phyloP scores from a whole-genome alignment of 106 monocot genomes.

The Dactylorhiza incarnata region DNA sequence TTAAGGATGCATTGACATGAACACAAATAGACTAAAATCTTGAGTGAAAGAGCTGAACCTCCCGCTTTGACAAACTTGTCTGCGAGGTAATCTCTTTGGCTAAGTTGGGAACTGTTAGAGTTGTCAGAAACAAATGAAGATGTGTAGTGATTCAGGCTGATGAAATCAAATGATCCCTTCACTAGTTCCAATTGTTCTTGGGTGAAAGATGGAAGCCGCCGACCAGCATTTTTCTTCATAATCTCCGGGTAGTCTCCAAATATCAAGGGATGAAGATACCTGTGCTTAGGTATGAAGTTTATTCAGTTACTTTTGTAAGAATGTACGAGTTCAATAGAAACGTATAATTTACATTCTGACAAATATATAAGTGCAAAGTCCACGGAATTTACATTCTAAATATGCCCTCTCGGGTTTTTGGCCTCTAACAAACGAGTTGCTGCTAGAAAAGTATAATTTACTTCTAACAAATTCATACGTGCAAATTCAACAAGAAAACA shows the following conservation, averaged over 20 bases:
- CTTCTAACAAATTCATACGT: too few species aligned
- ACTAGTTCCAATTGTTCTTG: constrained; percentile 11
- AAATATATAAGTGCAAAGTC: too few species aligned
- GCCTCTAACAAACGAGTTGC: too few species aligned
- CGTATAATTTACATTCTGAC: too few species aligned
- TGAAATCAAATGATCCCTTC: constrained; percentile 38
- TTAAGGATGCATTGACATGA: not conserved
- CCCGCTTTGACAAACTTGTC: constrained; percentile 23
- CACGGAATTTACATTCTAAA: too few species aligned
- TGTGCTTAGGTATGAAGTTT: not conserved
- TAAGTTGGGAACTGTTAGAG: not conserved
- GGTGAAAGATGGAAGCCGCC: constrained; percentile 27
- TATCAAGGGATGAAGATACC: constrained; percentile 27
- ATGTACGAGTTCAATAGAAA: too few species aligned
- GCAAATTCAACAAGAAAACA: too few species aligned
- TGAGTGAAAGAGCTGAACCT: constrained; percentile 12
- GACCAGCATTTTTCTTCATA: constrained; percentile 32
- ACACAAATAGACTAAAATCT: not conserved
- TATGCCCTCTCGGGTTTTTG: too few species aligned
- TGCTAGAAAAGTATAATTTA: too few species aligned
- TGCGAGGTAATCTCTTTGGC: constrained; percentile 10
- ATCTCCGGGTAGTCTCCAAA: constrained; percentile 38
- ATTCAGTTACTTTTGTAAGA: not conserved
- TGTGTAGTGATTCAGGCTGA: constrained; percentile 32
- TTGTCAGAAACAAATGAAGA: constrained; percentile 20